phyloP scores from a whole-genome alignment of 306 rosid species.

The Erythrophleum fordii region DNA sequence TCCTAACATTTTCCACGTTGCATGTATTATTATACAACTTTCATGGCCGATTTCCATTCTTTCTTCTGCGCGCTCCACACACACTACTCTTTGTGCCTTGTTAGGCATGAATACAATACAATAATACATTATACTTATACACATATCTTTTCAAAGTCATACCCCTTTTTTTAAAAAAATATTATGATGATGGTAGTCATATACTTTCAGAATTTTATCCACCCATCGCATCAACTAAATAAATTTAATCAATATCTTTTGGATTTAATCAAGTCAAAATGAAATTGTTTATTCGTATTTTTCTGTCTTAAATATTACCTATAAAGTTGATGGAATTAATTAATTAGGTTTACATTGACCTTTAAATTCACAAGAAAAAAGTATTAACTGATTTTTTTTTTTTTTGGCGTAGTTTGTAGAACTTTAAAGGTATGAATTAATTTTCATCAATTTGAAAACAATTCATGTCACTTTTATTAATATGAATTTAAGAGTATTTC shows the following conservation, averaged over 20 bases:
- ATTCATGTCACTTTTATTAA: no score
- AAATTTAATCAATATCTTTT: not conserved
- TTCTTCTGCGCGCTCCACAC: conserved; percentile 26
- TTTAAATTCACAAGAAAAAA: no score
- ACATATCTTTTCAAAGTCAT: not conserved
- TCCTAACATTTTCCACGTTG: conserved; percentile 61
- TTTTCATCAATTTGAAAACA: not conserved
- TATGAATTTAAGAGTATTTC: no score
- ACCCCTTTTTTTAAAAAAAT: no score
- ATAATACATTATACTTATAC: not conserved
- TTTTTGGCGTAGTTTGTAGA: no score
- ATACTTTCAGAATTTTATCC: not conserved
- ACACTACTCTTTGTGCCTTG: not conserved
- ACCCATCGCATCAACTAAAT: not conserved
- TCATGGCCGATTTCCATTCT: not conserved
- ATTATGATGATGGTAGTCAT: not conserved
- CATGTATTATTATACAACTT: not conserved
- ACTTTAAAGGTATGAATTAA: not conserved
- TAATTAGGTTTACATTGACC: not conserved
- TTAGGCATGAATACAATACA: not conserved
- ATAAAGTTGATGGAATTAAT: not conserved
- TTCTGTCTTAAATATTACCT: not conserved
- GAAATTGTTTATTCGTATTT: not conserved
- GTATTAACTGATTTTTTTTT: no score
- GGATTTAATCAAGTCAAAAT: not conserved